Conservation (phyloP, 169 alveolate species). For the Besnoitia besnoiti region DNA sequence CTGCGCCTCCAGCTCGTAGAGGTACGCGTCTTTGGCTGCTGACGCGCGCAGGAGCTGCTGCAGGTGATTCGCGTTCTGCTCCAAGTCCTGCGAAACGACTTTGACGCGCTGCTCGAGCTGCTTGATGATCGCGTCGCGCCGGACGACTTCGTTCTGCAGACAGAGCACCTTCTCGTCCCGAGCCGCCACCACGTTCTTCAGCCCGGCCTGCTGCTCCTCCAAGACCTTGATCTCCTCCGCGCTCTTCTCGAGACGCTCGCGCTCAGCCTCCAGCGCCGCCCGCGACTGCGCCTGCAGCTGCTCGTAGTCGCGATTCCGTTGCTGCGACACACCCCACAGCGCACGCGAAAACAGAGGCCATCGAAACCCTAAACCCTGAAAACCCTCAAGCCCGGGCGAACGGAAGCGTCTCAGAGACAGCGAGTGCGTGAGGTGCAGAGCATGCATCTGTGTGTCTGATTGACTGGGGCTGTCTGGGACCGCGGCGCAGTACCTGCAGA, state of each 20-base stretch:
- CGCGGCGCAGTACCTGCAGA: slow-evolving; percentile 8
- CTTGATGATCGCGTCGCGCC: slow-evolving; percentile 51
- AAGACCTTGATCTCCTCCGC: slow-evolving; percentile 56
- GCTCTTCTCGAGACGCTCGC: slow-evolving; percentile 47
- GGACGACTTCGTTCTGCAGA: slow-evolving; percentile 61
- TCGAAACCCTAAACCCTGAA: too few species aligned
- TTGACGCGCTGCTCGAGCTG: slow-evolving; percentile 55
- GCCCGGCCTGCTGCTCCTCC: slow-evolving; percentile 50
- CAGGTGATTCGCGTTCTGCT: slow-evolving; percentile 40
- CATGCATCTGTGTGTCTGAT: too few species aligned
- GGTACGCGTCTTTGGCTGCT: slow-evolving; percentile 62
- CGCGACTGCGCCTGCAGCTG: slow-evolving; percentile 5
- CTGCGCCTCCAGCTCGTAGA: slow-evolving; percentile 61
- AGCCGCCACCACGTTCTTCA: slow-evolving; percentile 44
- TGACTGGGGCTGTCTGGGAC: too few species aligned
- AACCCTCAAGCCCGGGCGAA: too few species aligned
- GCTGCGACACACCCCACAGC: neutral
- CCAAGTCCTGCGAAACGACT: slow-evolving; percentile 43
- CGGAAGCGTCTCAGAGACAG: too few species aligned
- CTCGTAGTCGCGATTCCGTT: slow-evolving; percentile 57
- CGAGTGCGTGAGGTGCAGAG: too few species aligned
- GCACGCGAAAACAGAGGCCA: too few species aligned
- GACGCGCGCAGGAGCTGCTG: slow-evolving; percentile 56
- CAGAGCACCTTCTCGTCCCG: slow-evolving; percentile 58
- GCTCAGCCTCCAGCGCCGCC: slow-evolving; percentile 37